These are phyloP conservation scores for Jasminum sambac DNA, from an alignment of 257 asterid species.

Conservation along the genomic window DNA sequence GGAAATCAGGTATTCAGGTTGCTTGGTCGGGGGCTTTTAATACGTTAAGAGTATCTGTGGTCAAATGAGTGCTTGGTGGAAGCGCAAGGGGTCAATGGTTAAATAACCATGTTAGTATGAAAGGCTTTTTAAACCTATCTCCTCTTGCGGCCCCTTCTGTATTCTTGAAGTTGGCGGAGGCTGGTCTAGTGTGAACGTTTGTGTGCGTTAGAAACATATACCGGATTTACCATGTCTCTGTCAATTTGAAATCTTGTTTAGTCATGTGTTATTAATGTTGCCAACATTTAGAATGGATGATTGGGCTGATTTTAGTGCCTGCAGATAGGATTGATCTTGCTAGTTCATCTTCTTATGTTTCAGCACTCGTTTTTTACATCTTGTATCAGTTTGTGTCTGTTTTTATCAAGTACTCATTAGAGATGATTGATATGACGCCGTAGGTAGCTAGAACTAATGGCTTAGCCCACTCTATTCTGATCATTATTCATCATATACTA, in stretches of 20 bases:
- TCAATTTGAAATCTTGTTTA: background rate
- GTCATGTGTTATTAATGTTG: background rate
- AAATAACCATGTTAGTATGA: background rate
- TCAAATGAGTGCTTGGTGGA: background rate
- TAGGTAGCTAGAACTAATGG: background rate
- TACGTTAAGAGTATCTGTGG: background rate
- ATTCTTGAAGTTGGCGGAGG: background rate
- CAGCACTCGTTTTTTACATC: background rate
- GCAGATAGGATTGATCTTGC: background rate
- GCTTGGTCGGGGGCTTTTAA: background rate
- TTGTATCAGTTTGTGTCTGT: background rate
- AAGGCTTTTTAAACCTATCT: background rate
- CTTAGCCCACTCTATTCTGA: background rate
- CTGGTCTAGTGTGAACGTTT: background rate
- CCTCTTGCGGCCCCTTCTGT: too few relatives aligned
- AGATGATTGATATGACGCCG: background rate
- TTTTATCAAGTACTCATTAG: background rate
- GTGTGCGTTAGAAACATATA: background rate
- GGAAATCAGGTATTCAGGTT: background rate
- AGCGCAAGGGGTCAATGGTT: too few relatives aligned
- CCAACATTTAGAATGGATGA: background rate
- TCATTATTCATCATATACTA: background rate
- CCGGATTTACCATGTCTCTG: background rate
- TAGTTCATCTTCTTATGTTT: background rate
- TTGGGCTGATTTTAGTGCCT: background rate